phyloP scores from a whole-genome alignment of 192 early-diverging fungal species.

The Backusella westeae region DNA sequence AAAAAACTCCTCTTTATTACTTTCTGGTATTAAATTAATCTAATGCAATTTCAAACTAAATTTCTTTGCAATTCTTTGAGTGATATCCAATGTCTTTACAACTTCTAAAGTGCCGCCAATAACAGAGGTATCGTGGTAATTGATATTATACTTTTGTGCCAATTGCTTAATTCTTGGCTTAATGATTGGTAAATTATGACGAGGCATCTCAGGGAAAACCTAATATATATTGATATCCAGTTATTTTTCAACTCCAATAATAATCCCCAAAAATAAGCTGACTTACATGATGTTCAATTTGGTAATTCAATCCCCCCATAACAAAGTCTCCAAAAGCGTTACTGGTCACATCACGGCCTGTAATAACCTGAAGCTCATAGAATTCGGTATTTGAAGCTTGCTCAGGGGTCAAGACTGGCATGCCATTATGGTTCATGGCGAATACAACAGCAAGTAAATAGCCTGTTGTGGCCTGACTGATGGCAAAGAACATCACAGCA shows the following conservation, averaged over 20 bases:
- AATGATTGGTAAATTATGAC: slow-evolving; percentile 64
- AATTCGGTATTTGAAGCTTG: slow-evolving; percentile 71
- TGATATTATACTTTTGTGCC: slow-evolving; percentile 40
- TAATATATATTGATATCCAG: slow-evolving; percentile 7
- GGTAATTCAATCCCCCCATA: slow-evolving; percentile 79
- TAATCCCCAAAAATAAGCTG: neutral
- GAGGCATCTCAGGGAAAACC: slow-evolving; percentile 78
- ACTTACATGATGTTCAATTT: slow-evolving; percentile 82
- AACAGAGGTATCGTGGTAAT: slow-evolving; percentile 11
- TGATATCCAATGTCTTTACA: slow-evolving; percentile 28
- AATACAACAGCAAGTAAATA: slow-evolving; percentile 74
- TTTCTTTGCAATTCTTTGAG: slow-evolving; percentile 25
- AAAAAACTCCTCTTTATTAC: neutral
- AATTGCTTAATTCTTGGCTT: slow-evolving; percentile 59
- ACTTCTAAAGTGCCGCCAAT: slow-evolving; percentile 33
- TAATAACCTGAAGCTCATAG: slow-evolving; percentile 70
- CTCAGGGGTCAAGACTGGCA: slow-evolving; percentile 69
- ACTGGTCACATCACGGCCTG: slow-evolving; percentile 70
- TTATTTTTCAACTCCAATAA: neutral
- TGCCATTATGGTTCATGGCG: slow-evolving; percentile 82
- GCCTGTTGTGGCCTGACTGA: slow-evolving; percentile 66
- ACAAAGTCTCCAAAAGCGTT: slow-evolving; percentile 73
- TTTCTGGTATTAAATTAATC: neutral
- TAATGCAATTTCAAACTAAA: slow-evolving; percentile 27
- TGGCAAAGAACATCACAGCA: slow-evolving; percentile 55